Evolutionary conservation across 2,329 filamentous ascomycete species (phyloP), one percentile per base, ranked within the genome.

Genomic region (Cladophialophora immunda): DNA sequence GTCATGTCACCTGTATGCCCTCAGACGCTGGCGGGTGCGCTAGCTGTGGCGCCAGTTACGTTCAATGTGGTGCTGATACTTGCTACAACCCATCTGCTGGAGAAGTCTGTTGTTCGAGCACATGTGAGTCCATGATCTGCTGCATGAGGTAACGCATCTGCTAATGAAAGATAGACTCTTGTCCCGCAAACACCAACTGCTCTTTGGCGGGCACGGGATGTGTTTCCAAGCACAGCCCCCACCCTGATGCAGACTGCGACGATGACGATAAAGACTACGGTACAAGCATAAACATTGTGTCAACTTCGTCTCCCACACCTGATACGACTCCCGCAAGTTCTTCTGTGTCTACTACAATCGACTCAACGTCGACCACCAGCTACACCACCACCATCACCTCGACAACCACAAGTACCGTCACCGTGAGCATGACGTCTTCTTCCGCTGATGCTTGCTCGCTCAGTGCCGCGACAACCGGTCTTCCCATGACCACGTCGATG

Each of bases 41-140:
- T 29, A 47, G 53, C 19, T 69, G 68, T 52, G 64, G 68, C 27
- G 36, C 62, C n/a, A 59, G 63, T 34, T 69, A 53, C 50, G 62
- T 65, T 19, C 56, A 34, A 25, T 69, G 68, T 27, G 64, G 68
- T 54, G 9, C 58, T 25, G 65, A 65, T 17, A 54, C 62, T 41
- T 70, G 68, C 62, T 82, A 64, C 52, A 67, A 59, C 30, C 65
- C 68, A 19, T 60, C 29, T 38, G 66, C 62, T 30, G 71, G 71
- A 15, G 70, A 74, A 22, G 60, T 67, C 32, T 74, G 73, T 66
- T 73, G 73, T 63, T 58, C 60, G 22, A 69, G 61, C 55, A 66
- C 64, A 64, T 73, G 72, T 72, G 68, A 59, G 71, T 55, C 22
- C 11, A 29, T 27, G 15, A 6, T 0, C 1, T 38, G 9, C 27